These are phyloP conservation scores for Colletotrichum tropicale DNA, from an alignment of 2,329 filamentous ascomycete genomes.

Conservation along the genomic window DNA sequence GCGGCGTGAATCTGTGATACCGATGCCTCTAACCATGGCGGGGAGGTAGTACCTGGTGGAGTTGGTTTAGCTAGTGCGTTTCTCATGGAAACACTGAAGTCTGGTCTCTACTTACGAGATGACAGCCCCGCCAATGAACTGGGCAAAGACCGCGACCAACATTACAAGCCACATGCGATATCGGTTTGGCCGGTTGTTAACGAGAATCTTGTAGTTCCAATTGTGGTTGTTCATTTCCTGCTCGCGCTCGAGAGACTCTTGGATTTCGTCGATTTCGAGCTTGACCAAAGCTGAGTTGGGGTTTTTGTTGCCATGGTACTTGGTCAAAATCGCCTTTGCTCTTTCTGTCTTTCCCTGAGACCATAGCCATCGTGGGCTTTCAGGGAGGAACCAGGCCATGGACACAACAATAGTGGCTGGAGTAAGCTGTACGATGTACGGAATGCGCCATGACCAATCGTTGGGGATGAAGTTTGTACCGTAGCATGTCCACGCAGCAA, in stretches of 20 bases:
- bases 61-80: neutral
- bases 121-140: constrained; percentile 53
- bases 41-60: neutral
- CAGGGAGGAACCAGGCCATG: constrained; percentile 52
- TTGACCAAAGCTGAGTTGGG: constrained; percentile 31
- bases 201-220: constrained; percentile 47
- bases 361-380: constrained; percentile 47
- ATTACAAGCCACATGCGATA: constrained; percentile 51
- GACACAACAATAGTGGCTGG: constrained; percentile 45
- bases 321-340: constrained; percentile 35
- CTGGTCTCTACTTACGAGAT: constrained; percentile 30
- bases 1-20: constrained; percentile 40
- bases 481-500: constrained; percentile 49
- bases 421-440: constrained; percentile 47
- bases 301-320: constrained; percentile 48
- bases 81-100: rapidly evolving
- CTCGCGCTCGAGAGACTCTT: constrained; percentile 48
- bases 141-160: constrained; percentile 52
- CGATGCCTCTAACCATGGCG: constrained; percentile 45
- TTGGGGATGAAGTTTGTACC: constrained; percentile 46
- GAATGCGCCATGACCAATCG: constrained; percentile 54
- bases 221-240: constrained; percentile 35
- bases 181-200: constrained; percentile 51
- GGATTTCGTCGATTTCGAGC: constrained; percentile 51
- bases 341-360: constrained; percentile 33